Evolutionary conservation across 495 filamentous ascomycete genomes (phyloP).

Genomic region (Neurospora sp.): DNA sequence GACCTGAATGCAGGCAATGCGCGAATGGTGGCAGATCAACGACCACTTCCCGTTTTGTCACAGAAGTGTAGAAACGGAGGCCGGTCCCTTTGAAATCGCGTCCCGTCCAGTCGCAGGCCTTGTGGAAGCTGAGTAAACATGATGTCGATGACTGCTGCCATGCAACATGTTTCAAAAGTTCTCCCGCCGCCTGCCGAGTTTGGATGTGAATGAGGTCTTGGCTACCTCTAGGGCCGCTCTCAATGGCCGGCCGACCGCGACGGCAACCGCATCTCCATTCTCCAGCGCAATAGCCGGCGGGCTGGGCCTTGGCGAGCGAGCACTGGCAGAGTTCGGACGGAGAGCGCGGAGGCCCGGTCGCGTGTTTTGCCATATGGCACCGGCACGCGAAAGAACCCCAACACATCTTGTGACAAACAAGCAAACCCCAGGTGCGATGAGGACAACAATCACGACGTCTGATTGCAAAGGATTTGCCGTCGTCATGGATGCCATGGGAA

Average conservation of each 20-base stretch:
- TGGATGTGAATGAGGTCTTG: not conserved
- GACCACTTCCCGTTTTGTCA: not conserved
- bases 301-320: not conserved
- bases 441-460: not conserved
- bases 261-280: not conserved
- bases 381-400: not conserved
- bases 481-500: not conserved
- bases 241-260: not conserved
- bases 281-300: not conserved
- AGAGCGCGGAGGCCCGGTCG: not conserved
- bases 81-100: not conserved
- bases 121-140: not conserved
- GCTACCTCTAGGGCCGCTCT: not conserved
- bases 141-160: not conserved
- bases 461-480: not conserved
- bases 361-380: not conserved
- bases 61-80: not conserved
- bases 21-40: not conserved
- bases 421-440: not conserved
- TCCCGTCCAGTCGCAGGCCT: not conserved
- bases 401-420: not conserved
- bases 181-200: not conserved
- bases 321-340: not conserved
- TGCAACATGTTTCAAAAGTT: not conserved
- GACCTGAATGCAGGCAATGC: not conserved